Conservation (phyloP, 331 rosid species). For the Quercus lobata region DNA sequence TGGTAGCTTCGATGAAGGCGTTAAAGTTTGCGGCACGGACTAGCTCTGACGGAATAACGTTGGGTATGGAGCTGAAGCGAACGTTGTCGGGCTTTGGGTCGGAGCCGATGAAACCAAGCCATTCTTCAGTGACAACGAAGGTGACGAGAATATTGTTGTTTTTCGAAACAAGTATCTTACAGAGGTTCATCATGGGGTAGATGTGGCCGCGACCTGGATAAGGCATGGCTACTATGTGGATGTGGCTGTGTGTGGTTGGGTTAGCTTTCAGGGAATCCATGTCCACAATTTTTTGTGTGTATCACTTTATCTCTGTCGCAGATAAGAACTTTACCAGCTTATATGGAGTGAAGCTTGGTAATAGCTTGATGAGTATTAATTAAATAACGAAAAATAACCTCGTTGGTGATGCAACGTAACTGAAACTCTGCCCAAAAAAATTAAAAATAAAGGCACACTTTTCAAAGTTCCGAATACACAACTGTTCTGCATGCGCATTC, state of each 20-base stretch:
- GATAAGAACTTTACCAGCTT: no score
- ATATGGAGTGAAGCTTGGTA: no score
- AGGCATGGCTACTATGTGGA: slow-evolving; percentile 34
- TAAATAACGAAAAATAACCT: no score
- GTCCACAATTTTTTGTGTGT: background rate
- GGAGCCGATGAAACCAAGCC: slow-evolving; percentile 38
- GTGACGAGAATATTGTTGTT: slow-evolving; percentile 24
- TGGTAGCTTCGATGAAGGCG: background rate
- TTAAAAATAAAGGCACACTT: no score
- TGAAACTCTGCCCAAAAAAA: no score
- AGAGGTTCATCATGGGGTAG: slow-evolving; percentile 42
- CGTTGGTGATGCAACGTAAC: no score
- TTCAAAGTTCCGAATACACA: no score
- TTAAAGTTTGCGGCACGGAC: slow-evolving; percentile 36
- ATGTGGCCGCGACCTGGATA: slow-evolving; percentile 52
- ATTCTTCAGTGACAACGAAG: slow-evolving; percentile 50
- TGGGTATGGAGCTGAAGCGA: slow-evolving; percentile 43
- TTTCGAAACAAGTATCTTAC: slow-evolving; percentile 30
- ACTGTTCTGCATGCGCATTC: no score
- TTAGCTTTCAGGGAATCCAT: background rate
- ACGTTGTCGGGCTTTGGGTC: slow-evolving; percentile 37
- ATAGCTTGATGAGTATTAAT: no score
- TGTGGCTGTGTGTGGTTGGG: background rate
- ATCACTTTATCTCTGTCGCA: no score
- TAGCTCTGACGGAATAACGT: slow-evolving; percentile 58